Evolutionary conservation across 768 basidiomycete species (phyloP).

Genomic region (Collybiopsis confluens): DNA sequence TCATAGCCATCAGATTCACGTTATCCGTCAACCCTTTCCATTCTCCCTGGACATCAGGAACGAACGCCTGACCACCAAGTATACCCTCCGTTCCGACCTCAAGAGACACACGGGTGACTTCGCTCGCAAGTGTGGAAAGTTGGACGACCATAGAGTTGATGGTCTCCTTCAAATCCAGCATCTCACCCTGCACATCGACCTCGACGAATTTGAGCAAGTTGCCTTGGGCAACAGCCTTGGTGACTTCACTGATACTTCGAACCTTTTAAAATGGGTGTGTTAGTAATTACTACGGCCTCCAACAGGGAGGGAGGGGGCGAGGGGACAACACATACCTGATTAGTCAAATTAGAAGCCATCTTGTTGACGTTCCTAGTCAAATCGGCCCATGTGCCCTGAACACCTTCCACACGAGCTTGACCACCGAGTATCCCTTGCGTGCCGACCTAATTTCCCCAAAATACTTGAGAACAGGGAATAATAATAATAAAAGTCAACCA

Average conservation of each 20-base stretch:
- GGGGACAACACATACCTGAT: background rate
- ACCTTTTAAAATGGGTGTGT: conserved; percentile 62
- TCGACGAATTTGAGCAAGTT: conserved; percentile 82
- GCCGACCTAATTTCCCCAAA: conserved; percentile 58
- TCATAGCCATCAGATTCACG: conserved; percentile 88
- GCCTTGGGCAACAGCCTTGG: conserved; percentile 82
- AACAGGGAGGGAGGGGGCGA: too few relatives aligned
- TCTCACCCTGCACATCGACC: conserved; percentile 91
- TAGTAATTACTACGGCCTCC: too few relatives aligned
- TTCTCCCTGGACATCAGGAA: conserved; percentile 91
- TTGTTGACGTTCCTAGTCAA: conserved; percentile 90
- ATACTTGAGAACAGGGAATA: conserved; percentile 2
- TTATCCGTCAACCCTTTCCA: conserved; percentile 85
- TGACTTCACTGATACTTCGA: conserved; percentile 88
- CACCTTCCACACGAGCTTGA: conserved; percentile 85
- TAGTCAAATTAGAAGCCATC: conserved; percentile 79
- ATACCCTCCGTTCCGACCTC: conserved; percentile 94
- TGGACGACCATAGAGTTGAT: conserved; percentile 88
- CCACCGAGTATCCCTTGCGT: conserved; percentile 90
- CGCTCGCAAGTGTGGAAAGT: conserved; percentile 67
- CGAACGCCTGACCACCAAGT: conserved; percentile 87
- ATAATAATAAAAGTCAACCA: conserved; percentile 22
- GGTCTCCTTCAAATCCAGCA: conserved; percentile 79
- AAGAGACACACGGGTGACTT: conserved; percentile 87
- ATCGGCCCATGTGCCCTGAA: conserved; percentile 91